Conservation (phyloP, 306 rosid genomes). For the Acmispon strigosus region DNA sequence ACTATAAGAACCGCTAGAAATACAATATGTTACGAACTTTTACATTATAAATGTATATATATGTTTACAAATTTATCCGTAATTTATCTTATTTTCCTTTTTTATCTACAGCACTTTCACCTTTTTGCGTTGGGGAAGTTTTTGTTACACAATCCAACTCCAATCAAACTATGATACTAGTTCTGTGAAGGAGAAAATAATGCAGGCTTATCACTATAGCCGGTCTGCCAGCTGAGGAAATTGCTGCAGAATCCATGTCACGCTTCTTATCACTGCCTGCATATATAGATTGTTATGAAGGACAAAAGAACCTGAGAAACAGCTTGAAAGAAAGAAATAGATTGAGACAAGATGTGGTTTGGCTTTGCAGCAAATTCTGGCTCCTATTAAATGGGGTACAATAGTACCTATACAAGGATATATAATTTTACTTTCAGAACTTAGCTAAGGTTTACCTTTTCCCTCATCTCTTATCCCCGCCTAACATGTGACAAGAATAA, state of each 20-base stretch:
- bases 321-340: background rate
- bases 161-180: background rate
- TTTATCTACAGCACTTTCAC: background rate
- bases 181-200: background rate
- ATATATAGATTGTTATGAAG: background rate
- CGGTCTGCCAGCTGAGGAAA: constrained; percentile 66
- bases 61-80: background rate
- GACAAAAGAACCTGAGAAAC: background rate
- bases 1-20: no score
- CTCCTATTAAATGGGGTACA: background rate
- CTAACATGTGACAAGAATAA: background rate
- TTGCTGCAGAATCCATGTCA: constrained; percentile 76
- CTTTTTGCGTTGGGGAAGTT: background rate
- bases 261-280: constrained; percentile 59
- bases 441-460: background rate
- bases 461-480: background rate
- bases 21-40: background rate
- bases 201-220: constrained; percentile 20
- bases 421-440: background rate
- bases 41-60: background rate
- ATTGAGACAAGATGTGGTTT: background rate
- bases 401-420: background rate
- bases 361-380: background rate
- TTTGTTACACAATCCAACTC: background rate
- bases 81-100: background rate